A percentile compares a stretch with the other conserved stretches of the same genome.
These are phyloP conservation scores for Aspergillus baeticus DNA, from an alignment of 495 filamentous ascomycete genomes.

Conservation along the genomic window DNA sequence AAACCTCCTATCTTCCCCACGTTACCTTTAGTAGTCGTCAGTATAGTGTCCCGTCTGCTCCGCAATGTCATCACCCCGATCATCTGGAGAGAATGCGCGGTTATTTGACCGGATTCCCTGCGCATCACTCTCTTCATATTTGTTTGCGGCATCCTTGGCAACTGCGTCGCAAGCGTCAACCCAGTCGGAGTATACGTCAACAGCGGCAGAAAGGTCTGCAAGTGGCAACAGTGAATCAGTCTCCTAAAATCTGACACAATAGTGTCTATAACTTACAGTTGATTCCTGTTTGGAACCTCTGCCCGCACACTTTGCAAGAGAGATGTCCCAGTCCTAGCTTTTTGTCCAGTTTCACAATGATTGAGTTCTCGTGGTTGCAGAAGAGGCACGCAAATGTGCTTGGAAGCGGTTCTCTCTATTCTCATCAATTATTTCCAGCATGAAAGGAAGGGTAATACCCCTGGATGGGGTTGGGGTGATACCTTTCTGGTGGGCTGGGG, in stretches of 20 bases:
- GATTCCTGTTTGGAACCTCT: slow-evolving; percentile 86
- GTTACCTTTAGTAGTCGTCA: slow-evolving; percentile 32
- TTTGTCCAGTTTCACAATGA: slow-evolving; percentile 86
- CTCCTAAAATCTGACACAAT: too few species aligned
- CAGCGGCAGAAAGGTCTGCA: slow-evolving; percentile 78
- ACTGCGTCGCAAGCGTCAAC: slow-evolving; percentile 91
- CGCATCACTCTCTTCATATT: slow-evolving; percentile 50
- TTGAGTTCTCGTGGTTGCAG: slow-evolving; percentile 94
- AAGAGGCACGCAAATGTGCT: slow-evolving; percentile 94
- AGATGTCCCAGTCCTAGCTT: slow-evolving; percentile 81
- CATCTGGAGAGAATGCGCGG: slow-evolving; percentile 14
- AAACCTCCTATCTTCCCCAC: slow-evolving; percentile 20
- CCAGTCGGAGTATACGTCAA: slow-evolving; percentile 98
- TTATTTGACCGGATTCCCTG: slow-evolving; percentile 20
- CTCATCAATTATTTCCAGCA: not conserved
- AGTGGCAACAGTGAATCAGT: not conserved
- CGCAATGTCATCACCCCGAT: slow-evolving; percentile 18
- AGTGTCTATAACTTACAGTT: too few species aligned
- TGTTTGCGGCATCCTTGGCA: slow-evolving; percentile 59
- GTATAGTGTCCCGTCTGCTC: slow-evolving; percentile 22
- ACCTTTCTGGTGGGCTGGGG: slow-evolving; percentile 85
- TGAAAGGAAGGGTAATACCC: not conserved
- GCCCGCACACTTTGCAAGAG: slow-evolving; percentile 89
- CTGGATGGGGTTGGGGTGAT: slow-evolving; percentile 4
- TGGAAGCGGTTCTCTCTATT: slow-evolving; percentile 80